Evolutionary conservation across 805 yeast genomes (phyloP).

Genomic region (Cyberlindnera bimundalis): DNA sequence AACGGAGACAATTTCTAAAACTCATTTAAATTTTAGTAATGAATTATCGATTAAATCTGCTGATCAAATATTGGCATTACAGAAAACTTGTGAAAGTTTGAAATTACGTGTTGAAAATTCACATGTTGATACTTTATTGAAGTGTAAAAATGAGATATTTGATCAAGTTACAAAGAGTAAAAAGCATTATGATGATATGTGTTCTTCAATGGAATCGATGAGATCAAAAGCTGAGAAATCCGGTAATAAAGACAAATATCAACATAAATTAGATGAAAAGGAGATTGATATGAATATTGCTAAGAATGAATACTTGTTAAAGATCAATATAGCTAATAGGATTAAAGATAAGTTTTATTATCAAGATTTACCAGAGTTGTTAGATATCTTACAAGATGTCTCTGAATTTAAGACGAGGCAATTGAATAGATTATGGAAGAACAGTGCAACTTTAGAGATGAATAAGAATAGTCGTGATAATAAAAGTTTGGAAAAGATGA

Average conservation of each 20-base stretch:
- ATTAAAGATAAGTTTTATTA: slow-evolving; percentile 88
- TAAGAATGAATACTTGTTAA: slow-evolving; percentile 81
- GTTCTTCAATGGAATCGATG: slow-evolving; percentile 76
- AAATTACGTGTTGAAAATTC: slow-evolving; percentile 54
- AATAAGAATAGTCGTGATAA: slow-evolving; percentile 42
- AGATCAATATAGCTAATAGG: slow-evolving; percentile 81
- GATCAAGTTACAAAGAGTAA: slow-evolving; percentile 42
- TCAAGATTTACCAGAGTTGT: slow-evolving; percentile 88
- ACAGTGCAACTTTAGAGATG: slow-evolving; percentile 60
- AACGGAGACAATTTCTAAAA: slow-evolving; percentile 75
- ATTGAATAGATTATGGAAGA: slow-evolving; percentile 63
- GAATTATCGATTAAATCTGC: slow-evolving; percentile 60
- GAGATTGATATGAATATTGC: slow-evolving; percentile 80
- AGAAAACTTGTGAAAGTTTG: slow-evolving; percentile 49
- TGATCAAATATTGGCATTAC: slow-evolving; percentile 55
- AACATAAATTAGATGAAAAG: slow-evolving; percentile 51
- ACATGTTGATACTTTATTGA: slow-evolving; percentile 50
- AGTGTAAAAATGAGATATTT: slow-evolving; percentile 34
- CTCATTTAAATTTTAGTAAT: slow-evolving; percentile 52
- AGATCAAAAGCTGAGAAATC: slow-evolving; percentile 70
- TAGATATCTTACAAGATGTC: slow-evolving; percentile 80
- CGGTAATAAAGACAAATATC: slow-evolving; percentile 46
- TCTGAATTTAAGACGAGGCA: slow-evolving; percentile 75
- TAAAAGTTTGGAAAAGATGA: slow-evolving; percentile 46
- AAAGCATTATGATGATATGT: slow-evolving; percentile 73